These are phyloP conservation scores for Tylopilus intermedius DNA, from an alignment of 768 basidiomycete species.

Conservation along the genomic window DNA sequence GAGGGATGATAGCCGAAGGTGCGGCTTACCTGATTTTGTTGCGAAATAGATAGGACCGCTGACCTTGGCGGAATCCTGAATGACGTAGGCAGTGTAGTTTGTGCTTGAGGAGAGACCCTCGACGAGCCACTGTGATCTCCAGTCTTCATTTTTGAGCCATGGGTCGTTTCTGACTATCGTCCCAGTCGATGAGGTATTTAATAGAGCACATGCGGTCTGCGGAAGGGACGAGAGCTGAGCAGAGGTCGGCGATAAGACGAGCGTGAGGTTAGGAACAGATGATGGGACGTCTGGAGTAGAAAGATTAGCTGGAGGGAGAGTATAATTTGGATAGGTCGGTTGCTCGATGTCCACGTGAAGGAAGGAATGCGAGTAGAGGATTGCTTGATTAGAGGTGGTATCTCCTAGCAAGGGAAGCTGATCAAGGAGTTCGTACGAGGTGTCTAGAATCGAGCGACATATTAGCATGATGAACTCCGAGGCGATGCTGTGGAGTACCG, in stretches of 20 bases:
- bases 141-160: constrained; percentile 53
- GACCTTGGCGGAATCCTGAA: constrained; percentile 52
- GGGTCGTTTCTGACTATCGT: constrained; percentile 40
- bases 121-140: constrained; percentile 66
- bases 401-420: constrained; percentile 62
- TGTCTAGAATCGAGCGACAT: constrained; percentile 30
- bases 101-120: constrained; percentile 55
- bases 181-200: constrained; percentile 34
- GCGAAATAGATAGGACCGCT: constrained; percentile 65
- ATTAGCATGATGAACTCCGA: not conserved
- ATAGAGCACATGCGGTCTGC: constrained; percentile 59
- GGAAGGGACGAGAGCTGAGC: constrained; percentile 39
- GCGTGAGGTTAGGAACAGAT: constrained; percentile 44
- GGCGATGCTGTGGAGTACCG: constrained; percentile 24
- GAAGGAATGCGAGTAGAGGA: constrained; percentile 66
- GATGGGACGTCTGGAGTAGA: constrained; percentile 40
- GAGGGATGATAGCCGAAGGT: not conserved
- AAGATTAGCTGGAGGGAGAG: constrained; percentile 55
- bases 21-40: constrained; percentile 65
- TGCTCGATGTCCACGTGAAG: constrained; percentile 22
- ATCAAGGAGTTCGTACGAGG: constrained; percentile 43
- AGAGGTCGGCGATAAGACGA: constrained; percentile 52
- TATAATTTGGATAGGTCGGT: constrained; percentile 72
- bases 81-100: constrained; percentile 74
- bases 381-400: constrained; percentile 65